Base-by-base conservation (phyloP, 2,329 filamentous ascomycete species). In the Trichophyton schoenleinii region DNA sequence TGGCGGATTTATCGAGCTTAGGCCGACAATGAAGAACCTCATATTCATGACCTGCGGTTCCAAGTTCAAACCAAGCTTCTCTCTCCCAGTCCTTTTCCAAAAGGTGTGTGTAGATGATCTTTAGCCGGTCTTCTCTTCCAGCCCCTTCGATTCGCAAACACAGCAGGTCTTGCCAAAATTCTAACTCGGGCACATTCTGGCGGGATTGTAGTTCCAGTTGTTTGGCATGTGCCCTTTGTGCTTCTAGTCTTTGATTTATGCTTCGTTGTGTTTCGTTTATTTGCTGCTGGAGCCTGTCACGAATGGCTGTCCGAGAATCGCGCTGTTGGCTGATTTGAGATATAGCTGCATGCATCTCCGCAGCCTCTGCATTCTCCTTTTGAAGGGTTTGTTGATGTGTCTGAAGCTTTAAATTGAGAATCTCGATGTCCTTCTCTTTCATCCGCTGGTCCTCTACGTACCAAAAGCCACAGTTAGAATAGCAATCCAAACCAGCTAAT, bases 131-230 rank as follows among this genome's bases (percentile, higher is more conserved):
- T 64, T 89, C 86, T 70, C 84, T 83, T 0, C 89, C 91, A 0
- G 89, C 88, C 1, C 92, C 92, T 71, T 97, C 92, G 70, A 99
- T 95, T 63, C 87, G 81, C 71, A 97, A 74, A 62, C 92, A 91
- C 63, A 99, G 78, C 71, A 92, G 94, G 60, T 87, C 87, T 72
- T 95, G 88, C 94, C 94, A 99, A 72, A 97, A 97, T 67, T 91
- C 88, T 53, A 99, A 81, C 77, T 99, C 94, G 0, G 94, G 94
- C 49, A 89, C 83, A 74, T 99, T 97, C 74, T 92, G 88, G 38
- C 90, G 84, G 60, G 88, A 84, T 76, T 97, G 92, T 1, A 87
- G 83, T 68, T 95, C 89, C 42, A 95, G 79, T 67, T 89, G 85
- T 64, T 83, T 81, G 57, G 88, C 85, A 71, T 80, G 76, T 11